phyloP scores from a whole-genome alignment of 306 rosid species.

The Oemleria cerasiformis region DNA sequence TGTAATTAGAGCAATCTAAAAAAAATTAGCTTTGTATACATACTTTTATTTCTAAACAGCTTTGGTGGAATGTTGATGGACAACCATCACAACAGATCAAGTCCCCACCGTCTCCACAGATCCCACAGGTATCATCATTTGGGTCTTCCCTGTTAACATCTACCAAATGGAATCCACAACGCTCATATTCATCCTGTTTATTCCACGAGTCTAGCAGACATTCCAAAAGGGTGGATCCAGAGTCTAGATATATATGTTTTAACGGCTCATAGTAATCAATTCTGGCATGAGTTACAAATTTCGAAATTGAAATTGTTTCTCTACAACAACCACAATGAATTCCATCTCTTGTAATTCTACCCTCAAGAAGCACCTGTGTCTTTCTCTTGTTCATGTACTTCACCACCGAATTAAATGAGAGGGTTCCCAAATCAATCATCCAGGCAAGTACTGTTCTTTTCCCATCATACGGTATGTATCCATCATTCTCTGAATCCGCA shows the following conservation, averaged over 20 bases:
- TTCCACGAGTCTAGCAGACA: slow-evolving; percentile 90
- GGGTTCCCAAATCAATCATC: slow-evolving; percentile 85
- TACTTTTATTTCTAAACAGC: slow-evolving; percentile 83
- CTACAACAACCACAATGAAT: slow-evolving; percentile 78
- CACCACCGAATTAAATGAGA: slow-evolving; percentile 62
- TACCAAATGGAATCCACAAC: slow-evolving; percentile 51
- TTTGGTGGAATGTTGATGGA: slow-evolving; percentile 94
- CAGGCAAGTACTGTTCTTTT: slow-evolving; percentile 78
- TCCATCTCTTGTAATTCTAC: slow-evolving; percentile 75
- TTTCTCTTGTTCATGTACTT: slow-evolving; percentile 43
- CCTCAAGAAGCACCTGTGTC: slow-evolving; percentile 43
- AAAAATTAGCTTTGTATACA: slow-evolving; percentile 15
- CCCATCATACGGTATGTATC: slow-evolving; percentile 68
- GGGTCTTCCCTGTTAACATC: slow-evolving; percentile 87
- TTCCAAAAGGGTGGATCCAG: slow-evolving; percentile 70
- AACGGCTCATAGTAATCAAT: slow-evolving; percentile 54
- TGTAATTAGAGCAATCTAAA: slow-evolving; percentile 10
- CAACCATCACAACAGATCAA: slow-evolving; percentile 94
- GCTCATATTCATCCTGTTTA: slow-evolving; percentile 68
- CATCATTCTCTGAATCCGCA: slow-evolving; percentile 64
- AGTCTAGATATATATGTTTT: slow-evolving; percentile 51
- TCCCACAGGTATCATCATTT: slow-evolving; percentile 91
- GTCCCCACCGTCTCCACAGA: slow-evolving; percentile 98
- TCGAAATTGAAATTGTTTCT: slow-evolving; percentile 47
- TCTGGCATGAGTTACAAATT: slow-evolving; percentile 74